These are phyloP conservation scores for Orbilia oligospora DNA, from an alignment of 2,329 filamentous ascomycete species.

Conservation along the genomic window DNA sequence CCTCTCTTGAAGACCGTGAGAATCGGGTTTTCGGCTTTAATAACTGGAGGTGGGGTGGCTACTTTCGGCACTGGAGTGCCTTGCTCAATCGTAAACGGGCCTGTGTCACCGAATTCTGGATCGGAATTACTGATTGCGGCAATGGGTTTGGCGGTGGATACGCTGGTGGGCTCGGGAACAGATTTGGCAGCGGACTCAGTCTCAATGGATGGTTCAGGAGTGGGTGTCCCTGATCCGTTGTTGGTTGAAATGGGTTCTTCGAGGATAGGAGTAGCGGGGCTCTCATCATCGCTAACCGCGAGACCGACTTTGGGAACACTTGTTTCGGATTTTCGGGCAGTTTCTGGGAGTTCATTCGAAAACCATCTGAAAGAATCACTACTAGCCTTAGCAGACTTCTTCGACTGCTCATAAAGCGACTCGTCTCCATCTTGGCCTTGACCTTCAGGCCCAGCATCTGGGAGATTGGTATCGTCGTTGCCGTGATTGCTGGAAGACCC, in stretches of 20 bases:
- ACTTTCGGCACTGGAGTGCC: not conserved
- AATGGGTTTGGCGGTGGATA: not conserved
- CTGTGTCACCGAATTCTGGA: not conserved
- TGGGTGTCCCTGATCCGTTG: not conserved
- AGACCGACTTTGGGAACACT: not conserved
- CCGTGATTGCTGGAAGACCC: not conserved
- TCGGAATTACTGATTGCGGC: not conserved
- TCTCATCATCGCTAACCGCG: not conserved
- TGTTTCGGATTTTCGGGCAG: not conserved
- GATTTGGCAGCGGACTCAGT: not conserved
- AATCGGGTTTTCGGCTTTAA: slow-evolving; percentile 5
- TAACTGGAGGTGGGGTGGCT: not conserved
- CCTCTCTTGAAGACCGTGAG: slow-evolving; percentile 10
- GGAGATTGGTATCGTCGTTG: not conserved
- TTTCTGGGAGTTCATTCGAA: slow-evolving; percentile 12
- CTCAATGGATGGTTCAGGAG: not conserved
- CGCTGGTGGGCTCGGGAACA: not conserved
- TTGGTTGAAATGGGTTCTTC: not conserved
- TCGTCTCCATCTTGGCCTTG: slow-evolving; percentile 2
- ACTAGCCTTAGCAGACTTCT: not conserved
- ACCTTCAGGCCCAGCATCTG: not conserved
- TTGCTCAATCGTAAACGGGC: slow-evolving; percentile 6
- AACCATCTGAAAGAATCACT: slow-evolving; percentile 38
- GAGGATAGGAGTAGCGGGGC: not conserved
- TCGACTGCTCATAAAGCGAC: not conserved